A percentile compares a stretch with the other conserved stretches of the same genome.
Conservation (phyloP, 768 basidiomycete genomes). For the Cystobasidium onofrii region DNA sequence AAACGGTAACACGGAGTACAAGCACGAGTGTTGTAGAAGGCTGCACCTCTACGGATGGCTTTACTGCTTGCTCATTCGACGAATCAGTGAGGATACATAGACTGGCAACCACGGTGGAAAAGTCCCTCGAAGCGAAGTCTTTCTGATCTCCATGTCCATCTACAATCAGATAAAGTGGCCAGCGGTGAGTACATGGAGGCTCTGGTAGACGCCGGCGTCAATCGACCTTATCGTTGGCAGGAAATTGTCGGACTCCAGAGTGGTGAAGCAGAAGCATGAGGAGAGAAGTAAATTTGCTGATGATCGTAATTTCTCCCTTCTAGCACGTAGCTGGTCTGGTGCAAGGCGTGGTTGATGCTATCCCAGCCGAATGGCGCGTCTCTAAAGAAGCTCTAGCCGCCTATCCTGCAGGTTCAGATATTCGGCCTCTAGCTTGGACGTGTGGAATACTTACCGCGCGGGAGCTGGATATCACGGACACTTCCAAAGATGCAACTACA, state of each 20-base stretch:
- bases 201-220: too few species aligned
- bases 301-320: not conserved
- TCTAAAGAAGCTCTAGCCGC: not conserved
- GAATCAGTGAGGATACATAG: too few species aligned
- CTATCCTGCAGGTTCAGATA: conserved; percentile 6
- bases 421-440: not conserved
- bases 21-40: too few species aligned
- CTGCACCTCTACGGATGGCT: too few species aligned
- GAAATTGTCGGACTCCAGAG: too few species aligned
- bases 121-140: too few species aligned
- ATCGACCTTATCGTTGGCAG: too few species aligned
- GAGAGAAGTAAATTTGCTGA: too few species aligned
- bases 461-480: conserved; percentile 2
- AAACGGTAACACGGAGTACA: too few species aligned
- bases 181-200: not conserved
- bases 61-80: too few species aligned
- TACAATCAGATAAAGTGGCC: not conserved
- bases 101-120: too few species aligned
- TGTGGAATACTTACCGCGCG: conserved; percentile 1
- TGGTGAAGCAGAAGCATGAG: too few species aligned
- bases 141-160: not conserved
- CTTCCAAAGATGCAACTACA: not conserved
- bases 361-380: conserved; percentile 1
- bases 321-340: not conserved
- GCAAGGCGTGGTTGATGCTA: not conserved